Evolutionary conservation across 768 basidiomycete genomes (phyloP), one percentile per base, ranked within the genome.

Genomic region (Leccinum variicolor): DNA sequence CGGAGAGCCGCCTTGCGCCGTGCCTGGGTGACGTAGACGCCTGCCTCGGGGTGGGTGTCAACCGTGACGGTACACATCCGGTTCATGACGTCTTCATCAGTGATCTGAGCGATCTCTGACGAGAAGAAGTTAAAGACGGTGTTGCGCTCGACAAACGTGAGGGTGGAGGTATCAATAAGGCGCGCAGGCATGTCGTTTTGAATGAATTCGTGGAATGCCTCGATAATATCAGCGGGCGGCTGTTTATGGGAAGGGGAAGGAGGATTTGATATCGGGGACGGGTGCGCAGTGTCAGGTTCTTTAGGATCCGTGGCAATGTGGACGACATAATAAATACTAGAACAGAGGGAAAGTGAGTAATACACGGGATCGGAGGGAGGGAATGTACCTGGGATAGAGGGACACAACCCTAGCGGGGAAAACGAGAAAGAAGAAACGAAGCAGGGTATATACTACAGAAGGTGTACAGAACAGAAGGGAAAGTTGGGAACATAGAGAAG

Each of bases 151-250:
- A 69, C 61, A 23, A 69, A 69, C 7, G 33, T 60, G 59, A 69
- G 19, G 0, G 13, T 66, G 21, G 59, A 26, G 1, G 66, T 63
- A 50, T 71, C 64, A 17, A 69, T 69, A 13, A 69, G 56, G 13
- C 69, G 67, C 13, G 58, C 46, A 14, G 68, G 68, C 17, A 69
- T 63, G n/a, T 71, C 60, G 29, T 71, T 69, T 19, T 11, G 46
- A 45, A 71, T 62, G 56, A 71, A 67, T 4, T 61, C 10, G 5
- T 15, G 57, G 41, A 69, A 71, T 25, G 49, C 65, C 0, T 59
- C 43, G 1, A 46, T 53, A 9, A 68, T 53, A 15, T 59, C 21
- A 9, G 50, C 1, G 15, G 41, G 45, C 5, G 53, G 56, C 58
- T 66, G 33, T 13, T 31, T 29, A 29, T 9, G 15, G 1, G 21